These are phyloP conservation scores for Cymbomonas tetramitiformis DNA, from an alignment of 139 green algal genomes.

Conservation along the genomic window DNA sequence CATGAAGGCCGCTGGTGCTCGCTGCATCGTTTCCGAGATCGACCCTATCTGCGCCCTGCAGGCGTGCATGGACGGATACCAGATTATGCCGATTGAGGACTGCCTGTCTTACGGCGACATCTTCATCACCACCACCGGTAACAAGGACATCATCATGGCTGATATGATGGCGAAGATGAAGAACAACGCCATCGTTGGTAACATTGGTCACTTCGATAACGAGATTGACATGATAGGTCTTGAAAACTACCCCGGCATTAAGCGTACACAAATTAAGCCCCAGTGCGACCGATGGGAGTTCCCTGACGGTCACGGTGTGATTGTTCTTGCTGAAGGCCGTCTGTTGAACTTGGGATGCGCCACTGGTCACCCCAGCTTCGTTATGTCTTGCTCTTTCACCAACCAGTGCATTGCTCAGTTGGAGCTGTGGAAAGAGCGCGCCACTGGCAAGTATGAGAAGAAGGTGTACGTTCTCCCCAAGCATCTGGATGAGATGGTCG, in stretches of 20 bases:
- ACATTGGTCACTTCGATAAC: constrained; percentile 99
- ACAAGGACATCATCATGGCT: constrained; percentile 97
- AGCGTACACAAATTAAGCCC: constrained; percentile 97
- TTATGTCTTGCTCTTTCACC: constrained; percentile 99
- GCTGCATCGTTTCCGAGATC: constrained; percentile 87
- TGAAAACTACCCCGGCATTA: constrained; percentile 68
- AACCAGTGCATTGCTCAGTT: constrained; percentile 98
- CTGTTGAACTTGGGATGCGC: constrained; percentile 98
- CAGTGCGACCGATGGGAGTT: constrained; percentile 90
- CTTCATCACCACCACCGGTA: constrained; percentile 98
- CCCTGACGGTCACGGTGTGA: constrained; percentile 88
- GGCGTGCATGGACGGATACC: constrained; percentile 86
- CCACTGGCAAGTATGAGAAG: constrained; percentile 89
- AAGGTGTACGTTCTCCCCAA: constrained; percentile 99
- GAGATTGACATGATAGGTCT: constrained; percentile 98
- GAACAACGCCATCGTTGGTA: constrained; percentile 99
- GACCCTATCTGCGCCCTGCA: constrained; percentile 99
- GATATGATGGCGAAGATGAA: constrained; percentile 97
- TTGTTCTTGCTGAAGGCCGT: constrained; percentile 94
- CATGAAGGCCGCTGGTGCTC: constrained; percentile 87
- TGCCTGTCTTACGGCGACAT: constrained; percentile 70
- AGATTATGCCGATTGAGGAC: constrained; percentile 72
- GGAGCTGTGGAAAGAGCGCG: constrained; percentile 95
- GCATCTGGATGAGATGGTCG: constrained; percentile 98
- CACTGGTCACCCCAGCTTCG: constrained; percentile 95